Evolutionary conservation across 1,139 yeast genomes (phyloP), one percentile per base, ranked within the genome.

Genomic region (Meyerozyma sp.): DNA sequence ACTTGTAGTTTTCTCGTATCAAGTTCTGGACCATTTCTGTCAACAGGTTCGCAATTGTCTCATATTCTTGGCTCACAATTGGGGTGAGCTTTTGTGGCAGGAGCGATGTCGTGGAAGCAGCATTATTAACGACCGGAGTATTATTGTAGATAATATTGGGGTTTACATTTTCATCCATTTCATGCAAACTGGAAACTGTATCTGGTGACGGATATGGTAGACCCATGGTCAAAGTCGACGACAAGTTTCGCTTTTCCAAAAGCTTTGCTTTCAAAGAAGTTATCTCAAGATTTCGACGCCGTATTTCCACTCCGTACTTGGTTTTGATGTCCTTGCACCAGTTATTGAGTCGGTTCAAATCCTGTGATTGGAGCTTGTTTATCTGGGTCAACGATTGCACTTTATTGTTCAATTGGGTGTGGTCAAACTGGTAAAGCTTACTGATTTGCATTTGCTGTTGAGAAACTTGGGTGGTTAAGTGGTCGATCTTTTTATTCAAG

Each of bases 251-350:
- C 41, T 64, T 61, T 8, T 68, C 71, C 23, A 73, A 51, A 13
- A 77, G 51, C 46, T 65, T 67, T 44, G 71, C 66, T 44, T 69
- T 73, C 43, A 76, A 60, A 23, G 57, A 62, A 37, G 65, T 65
- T 16, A 75, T 67, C 39, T 62, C 65, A 21, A 64, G 39, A 23
- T 63, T 59, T 47, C 71, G 70, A 51, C 61, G 62, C 50, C 70
- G 70, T 42, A 72, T 47, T 44, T 75, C 79, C 13, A 70, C 61
- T 14, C 70, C 72, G 46, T 65, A 68, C 46, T 69, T 71, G 3
- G 60, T 54, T 45, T 65, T 64, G 18, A 71, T 48, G 41, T 70
- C 72, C 36, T 51, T 47, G 38, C 62, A 58, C 62, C 66, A 57
- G 42, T 49, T 55, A 41, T 63, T 65, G 40, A 68, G 48, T 42